Percentiles rank a stretch among this genome's conserved stretches.
phyloP scores from a whole-genome alignment of 2,329 filamentous ascomycete species.

The Nothopassalora personata region DNA sequence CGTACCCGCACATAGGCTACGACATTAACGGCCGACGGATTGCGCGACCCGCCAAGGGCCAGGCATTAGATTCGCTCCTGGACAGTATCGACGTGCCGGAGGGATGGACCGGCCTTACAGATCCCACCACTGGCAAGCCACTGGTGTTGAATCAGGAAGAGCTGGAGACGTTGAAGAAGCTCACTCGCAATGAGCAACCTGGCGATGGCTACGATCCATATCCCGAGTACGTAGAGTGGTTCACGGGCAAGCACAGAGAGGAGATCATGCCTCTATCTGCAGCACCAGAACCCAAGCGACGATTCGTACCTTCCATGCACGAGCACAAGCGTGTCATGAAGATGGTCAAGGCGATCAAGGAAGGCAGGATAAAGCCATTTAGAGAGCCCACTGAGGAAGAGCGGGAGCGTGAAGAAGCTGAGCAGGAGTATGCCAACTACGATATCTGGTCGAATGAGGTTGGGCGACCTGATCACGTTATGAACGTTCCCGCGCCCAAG shows the following conservation, averaged over 20 bases:
- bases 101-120: conserved; percentile 93
- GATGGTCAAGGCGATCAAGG: conserved; percentile 88
- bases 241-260: conserved; percentile 71
- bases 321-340: conserved; percentile 96
- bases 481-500: conserved; percentile 94
- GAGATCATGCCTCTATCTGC: conserved; percentile 94
- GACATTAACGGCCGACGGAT: conserved; percentile 99
- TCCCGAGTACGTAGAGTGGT: conserved; percentile 88
- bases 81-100: conserved; percentile 96
- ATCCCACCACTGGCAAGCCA: conserved; percentile 89
- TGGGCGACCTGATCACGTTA: conserved; percentile 73
- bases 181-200: conserved; percentile 83
- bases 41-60: conserved; percentile 87
- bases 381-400: conserved; percentile 65
- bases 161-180: conserved; percentile 76
- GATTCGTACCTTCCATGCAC: conserved; percentile 94
- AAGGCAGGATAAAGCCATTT: conserved; percentile 90
- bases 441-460: conserved; percentile 95
- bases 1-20: conserved; percentile 96
- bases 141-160: conserved; percentile 82
- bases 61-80: conserved; percentile 85
- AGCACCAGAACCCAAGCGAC: conserved; percentile 90
- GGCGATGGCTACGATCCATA: conserved; percentile 91
- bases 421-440: conserved; percentile 67
- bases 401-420: conserved; percentile 55